Percentiles rank a stretch among this genome's conserved stretches.
Conservation (phyloP, 2,329 filamentous ascomycete species). For the Ilyonectria sp. region DNA sequence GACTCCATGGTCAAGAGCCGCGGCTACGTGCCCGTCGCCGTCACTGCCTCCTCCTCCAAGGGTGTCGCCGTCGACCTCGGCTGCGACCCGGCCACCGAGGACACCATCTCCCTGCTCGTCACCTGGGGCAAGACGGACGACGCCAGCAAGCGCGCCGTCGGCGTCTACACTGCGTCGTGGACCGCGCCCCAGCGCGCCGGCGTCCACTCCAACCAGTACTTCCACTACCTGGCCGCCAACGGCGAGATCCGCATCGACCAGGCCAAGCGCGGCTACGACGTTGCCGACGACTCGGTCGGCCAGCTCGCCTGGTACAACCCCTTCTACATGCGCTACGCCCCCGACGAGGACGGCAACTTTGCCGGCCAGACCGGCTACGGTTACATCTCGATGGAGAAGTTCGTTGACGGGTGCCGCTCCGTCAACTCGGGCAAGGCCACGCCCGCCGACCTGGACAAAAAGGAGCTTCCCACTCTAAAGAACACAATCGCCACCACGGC, state of each 20-base stretch:
- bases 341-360: conserved; percentile 96
- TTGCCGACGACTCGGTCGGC: conserved; percentile 83
- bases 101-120: conserved; percentile 92
- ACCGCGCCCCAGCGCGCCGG: conserved; percentile 93
- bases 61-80: conserved; percentile 85
- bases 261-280: conserved; percentile 94
- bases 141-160: conserved; percentile 81
- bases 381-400: conserved; percentile 96
- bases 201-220: conserved; percentile 97
- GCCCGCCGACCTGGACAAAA: conserved; percentile 82
- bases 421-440: conserved; percentile 82
- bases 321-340: conserved; percentile 95
- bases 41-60: conserved; percentile 83
- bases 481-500: conserved; percentile 95
- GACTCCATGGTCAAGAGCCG: conserved; percentile 87
- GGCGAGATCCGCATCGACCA: conserved; percentile 94
- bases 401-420: conserved; percentile 86
- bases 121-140: conserved; percentile 86
- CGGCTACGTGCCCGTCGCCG: conserved; percentile 83
- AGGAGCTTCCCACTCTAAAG: conserved; percentile 85
- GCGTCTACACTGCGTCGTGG: conserved; percentile 95
- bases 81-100: conserved; percentile 86
- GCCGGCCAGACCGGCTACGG: conserved; percentile 92
- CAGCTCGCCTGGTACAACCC: conserved; percentile 91
- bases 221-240: conserved; percentile 89